These are phyloP conservation scores for Ceratobasidium sp. DNA, from an alignment of 1,284 basidiomycete genomes.

Conservation along the genomic window DNA sequence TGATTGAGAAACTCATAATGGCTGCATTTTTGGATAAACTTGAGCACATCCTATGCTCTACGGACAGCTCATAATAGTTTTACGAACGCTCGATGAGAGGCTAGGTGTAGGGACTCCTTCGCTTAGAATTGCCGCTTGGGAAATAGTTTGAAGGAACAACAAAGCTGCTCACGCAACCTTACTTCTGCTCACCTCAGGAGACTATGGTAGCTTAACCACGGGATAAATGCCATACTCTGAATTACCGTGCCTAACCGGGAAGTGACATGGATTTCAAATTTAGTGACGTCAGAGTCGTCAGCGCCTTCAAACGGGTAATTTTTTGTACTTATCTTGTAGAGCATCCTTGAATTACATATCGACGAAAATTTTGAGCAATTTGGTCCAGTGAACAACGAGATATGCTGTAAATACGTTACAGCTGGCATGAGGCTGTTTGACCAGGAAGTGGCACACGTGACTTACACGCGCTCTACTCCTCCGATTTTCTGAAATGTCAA, in stretches of 20 bases:
- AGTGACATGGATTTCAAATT: constrained; percentile 2
- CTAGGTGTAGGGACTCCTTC: too few species aligned
- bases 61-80: too few species aligned
- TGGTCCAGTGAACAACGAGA: neutral
- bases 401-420: neutral
- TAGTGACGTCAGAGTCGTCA: neutral
- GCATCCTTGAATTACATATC: neutral
- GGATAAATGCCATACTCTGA: too few species aligned
- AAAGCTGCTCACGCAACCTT: too few species aligned
- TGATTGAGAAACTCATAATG: too few species aligned
- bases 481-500: neutral
- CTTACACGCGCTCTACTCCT: neutral
- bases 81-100: too few species aligned
- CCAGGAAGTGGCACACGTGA: constrained; percentile 21
- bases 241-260: constrained; percentile 20
- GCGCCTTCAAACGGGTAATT: neutral
- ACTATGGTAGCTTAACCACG: too few species aligned
- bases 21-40: too few species aligned
- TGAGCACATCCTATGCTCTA: too few species aligned
- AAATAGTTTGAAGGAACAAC: too few species aligned
- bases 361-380: neutral
- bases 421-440: neutral
- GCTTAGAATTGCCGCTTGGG: too few species aligned
- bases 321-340: constrained; percentile 1
- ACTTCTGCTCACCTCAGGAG: too few species aligned